Conservation (phyloP, 2,329 filamentous ascomycete species). For the Fusarium algeriense region DNA sequence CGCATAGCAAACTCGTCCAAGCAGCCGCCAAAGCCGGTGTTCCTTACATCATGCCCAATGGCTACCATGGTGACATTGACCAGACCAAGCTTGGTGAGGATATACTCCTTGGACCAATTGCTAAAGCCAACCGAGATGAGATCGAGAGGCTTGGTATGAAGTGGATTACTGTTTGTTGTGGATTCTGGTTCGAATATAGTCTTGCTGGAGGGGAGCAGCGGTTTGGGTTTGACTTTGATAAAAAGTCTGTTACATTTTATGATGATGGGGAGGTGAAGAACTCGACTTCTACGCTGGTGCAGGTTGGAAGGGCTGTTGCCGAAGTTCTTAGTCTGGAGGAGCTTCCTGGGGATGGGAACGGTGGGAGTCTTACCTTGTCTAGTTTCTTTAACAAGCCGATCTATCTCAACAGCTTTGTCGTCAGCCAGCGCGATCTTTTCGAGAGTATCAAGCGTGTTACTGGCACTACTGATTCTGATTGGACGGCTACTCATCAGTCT, state of each 20-base stretch:
- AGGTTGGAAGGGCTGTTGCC: constrained; percentile 66
- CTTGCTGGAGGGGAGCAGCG: constrained; percentile 53
- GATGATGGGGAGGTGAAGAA: constrained; percentile 60
- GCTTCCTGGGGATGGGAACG: constrained; percentile 54
- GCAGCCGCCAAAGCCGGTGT: constrained; percentile 65
- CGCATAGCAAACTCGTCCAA: constrained; percentile 59
- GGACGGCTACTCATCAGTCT: constrained; percentile 64
- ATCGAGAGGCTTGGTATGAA: constrained; percentile 56
- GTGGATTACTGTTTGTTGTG: constrained; percentile 64
- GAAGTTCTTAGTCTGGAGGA: constrained; percentile 60
- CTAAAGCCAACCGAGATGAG: constrained; percentile 48
- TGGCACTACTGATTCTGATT: constrained; percentile 67
- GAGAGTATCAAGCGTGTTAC: constrained; percentile 69
- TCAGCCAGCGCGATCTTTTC: constrained; percentile 74
- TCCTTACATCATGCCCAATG: constrained; percentile 65
- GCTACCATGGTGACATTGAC: constrained; percentile 51
- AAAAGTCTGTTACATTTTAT: constrained; percentile 58
- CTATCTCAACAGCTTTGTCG: constrained; percentile 66
- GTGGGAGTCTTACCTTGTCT: constrained; percentile 52
- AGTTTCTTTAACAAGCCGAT: constrained; percentile 59
- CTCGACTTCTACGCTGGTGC: constrained; percentile 61
- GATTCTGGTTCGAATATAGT: constrained; percentile 67
- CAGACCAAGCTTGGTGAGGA: constrained; percentile 49
- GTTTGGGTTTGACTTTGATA: constrained; percentile 63
- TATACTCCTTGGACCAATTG: constrained; percentile 38